Percentiles rank a stretch among this genome's conserved stretches.
Evolutionary conservation across 2,329 filamentous ascomycete genomes (phyloP).

Genomic region (Clathrospora elynae): DNA sequence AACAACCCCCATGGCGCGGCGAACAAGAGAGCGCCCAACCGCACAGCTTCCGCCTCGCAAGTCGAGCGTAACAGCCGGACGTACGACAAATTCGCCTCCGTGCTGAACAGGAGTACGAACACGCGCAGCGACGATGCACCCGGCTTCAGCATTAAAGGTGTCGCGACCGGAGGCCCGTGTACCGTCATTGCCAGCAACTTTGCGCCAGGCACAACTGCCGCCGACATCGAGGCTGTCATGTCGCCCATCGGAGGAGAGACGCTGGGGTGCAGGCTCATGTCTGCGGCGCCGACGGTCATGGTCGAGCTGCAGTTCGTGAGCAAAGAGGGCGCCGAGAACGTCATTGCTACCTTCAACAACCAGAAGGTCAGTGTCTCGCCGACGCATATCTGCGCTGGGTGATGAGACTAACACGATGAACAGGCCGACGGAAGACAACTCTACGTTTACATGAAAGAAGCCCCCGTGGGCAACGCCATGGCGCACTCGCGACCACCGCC

Average conservation of each 20-base stretch:
- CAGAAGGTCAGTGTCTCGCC: slow-evolving; percentile 65
- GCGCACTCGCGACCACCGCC: slow-evolving; percentile 38
- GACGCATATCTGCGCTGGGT: not conserved
- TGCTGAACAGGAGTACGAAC: slow-evolving; percentile 32
- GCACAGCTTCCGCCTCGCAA: slow-evolving; percentile 48
- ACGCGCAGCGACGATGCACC: slow-evolving; percentile 39
- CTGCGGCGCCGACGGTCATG: slow-evolving; percentile 72
- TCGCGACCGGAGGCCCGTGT: slow-evolving; percentile 68
- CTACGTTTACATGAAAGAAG: slow-evolving; percentile 71
- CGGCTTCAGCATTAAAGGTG: slow-evolving; percentile 72
- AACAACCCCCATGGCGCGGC: slow-evolving; percentile 48
- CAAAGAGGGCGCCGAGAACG: slow-evolving; percentile 72
- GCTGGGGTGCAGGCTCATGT: slow-evolving; percentile 69
- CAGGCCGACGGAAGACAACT: slow-evolving; percentile 77
- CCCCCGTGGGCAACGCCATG: slow-evolving; percentile 36
- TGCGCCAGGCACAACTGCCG: slow-evolving; percentile 77
- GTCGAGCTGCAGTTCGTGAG: slow-evolving; percentile 77
- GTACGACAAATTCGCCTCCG: slow-evolving; percentile 50
- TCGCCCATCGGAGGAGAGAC: slow-evolving; percentile 70
- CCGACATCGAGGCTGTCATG: slow-evolving; percentile 83
- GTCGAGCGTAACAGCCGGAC: slow-evolving; percentile 51
- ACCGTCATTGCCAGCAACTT: slow-evolving; percentile 80
- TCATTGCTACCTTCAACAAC: slow-evolving; percentile 77
- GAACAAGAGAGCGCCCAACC: slow-evolving; percentile 40
- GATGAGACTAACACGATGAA: slow-evolving; percentile 38